A percentile compares a stretch with the other conserved stretches of the same genome.
Conservation (phyloP, 2,329 filamentous ascomycete genomes). For the Chaetomium globosum region DNA sequence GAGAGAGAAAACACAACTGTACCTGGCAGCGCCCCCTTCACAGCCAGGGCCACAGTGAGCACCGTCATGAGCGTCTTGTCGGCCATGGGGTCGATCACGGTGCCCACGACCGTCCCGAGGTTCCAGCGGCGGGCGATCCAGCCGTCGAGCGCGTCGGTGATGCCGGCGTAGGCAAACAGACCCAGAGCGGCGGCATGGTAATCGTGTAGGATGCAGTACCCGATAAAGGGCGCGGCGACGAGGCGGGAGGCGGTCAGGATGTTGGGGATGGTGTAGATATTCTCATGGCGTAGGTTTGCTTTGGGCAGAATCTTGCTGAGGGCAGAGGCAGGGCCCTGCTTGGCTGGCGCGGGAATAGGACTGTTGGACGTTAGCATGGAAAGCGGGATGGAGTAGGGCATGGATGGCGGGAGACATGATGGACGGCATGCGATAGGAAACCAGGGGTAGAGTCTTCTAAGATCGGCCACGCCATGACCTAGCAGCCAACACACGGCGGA, state of each 20-base stretch:
- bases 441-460: background rate
- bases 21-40: constrained; percentile 81
- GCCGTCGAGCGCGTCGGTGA: constrained; percentile 90
- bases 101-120: constrained; percentile 89
- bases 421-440: background rate
- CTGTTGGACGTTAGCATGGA: constrained; percentile 2
- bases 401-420: background rate
- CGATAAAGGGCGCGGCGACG: constrained; percentile 77
- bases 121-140: constrained; percentile 90
- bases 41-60: constrained; percentile 79
- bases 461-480: background rate
- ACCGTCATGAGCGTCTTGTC: constrained; percentile 97
- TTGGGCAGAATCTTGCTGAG: constrained; percentile 41
- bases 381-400: background rate
- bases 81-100: constrained; percentile 93
- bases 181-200: constrained; percentile 76
- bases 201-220: constrained; percentile 85
- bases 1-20: constrained; percentile 40
- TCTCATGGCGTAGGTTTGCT: constrained; percentile 64
- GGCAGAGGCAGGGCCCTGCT: constrained; percentile 14
- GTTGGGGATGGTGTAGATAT: constrained; percentile 97
- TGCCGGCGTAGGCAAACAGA: constrained; percentile 87
- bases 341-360: background rate
- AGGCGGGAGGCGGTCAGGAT: constrained; percentile 86
- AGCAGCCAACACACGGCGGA: background rate